A percentile compares a stretch with the other conserved stretches of the same genome.
Evolutionary conservation across 1,284 basidiomycete genomes (phyloP).

Genomic region (Ustilago cynodontis): DNA sequence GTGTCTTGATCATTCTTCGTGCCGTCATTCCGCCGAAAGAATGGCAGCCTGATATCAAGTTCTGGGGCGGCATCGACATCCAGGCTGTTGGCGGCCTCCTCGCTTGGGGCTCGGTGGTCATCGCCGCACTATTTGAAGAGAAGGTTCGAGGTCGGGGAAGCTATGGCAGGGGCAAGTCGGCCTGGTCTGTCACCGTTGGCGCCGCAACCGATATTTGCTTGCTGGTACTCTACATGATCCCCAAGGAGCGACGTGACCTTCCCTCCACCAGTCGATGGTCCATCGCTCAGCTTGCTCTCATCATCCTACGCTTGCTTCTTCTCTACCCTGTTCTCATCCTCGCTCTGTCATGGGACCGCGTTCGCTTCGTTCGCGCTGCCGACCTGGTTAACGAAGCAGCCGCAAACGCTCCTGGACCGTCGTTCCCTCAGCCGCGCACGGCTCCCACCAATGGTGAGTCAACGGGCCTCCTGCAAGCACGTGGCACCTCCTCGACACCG

Average conservation of each 20-base stretch:
- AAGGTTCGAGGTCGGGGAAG: slow-evolving; percentile 48
- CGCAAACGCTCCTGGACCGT: slow-evolving; percentile 12
- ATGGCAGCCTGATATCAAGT: slow-evolving; percentile 59
- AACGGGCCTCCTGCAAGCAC: slow-evolving; percentile 35
- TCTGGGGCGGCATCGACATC: slow-evolving; percentile 58
- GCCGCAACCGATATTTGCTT: slow-evolving; percentile 47
- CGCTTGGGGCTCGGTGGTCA: slow-evolving; percentile 55
- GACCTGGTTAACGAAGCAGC: slow-evolving; percentile 38
- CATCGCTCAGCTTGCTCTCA: slow-evolving; percentile 55
- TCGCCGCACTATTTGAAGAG: slow-evolving; percentile 61
- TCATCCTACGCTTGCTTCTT: slow-evolving; percentile 55
- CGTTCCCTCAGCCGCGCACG: slow-evolving; percentile 23
- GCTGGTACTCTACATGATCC: slow-evolving; percentile 48
- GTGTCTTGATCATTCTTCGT: slow-evolving; percentile 59
- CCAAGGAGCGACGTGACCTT: slow-evolving; percentile 27
- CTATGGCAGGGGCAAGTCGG: slow-evolving; percentile 60
- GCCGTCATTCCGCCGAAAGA: slow-evolving; percentile 61
- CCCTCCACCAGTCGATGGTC: slow-evolving; percentile 51
- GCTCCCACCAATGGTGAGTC: slow-evolving; percentile 32
- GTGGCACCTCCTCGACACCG: slow-evolving; percentile 14
- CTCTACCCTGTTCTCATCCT: slow-evolving; percentile 58
- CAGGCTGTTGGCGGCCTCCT: slow-evolving; percentile 60
- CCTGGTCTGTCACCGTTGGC: slow-evolving; percentile 35
- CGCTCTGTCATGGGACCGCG: slow-evolving; percentile 52
- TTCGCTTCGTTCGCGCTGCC: slow-evolving; percentile 54